Evolutionary conservation across 805 yeast genomes (phyloP).

Genomic region (Wickerhamiella lipophila): DNA sequence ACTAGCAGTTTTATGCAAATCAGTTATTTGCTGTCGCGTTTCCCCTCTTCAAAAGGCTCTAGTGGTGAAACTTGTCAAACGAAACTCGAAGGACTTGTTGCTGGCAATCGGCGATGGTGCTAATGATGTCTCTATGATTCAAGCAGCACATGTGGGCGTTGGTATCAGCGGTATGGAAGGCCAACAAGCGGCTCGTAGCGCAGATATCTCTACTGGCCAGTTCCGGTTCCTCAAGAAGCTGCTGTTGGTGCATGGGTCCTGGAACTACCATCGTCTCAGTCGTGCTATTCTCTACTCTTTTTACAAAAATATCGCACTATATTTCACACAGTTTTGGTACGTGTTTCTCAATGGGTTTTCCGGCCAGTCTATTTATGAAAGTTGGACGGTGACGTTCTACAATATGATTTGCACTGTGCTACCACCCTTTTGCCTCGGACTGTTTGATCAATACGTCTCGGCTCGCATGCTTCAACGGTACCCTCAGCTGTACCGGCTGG

Average conservation of each 20-base stretch:
- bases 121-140: conserved; percentile 97
- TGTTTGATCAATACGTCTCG: conserved; percentile 90
- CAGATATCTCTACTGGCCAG: conserved; percentile 94
- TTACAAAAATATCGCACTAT: conserved; percentile 87
- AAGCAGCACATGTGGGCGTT: conserved; percentile 98
- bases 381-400: conserved; percentile 95
- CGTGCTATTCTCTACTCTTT: conserved; percentile 88
- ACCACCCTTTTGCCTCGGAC: conserved; percentile 94
- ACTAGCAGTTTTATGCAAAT: conserved; percentile 77
- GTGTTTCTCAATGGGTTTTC: conserved; percentile 85
- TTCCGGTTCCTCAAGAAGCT: conserved; percentile 75
- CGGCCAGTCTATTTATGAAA: conserved; percentile 91
- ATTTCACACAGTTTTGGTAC: conserved; percentile 98
- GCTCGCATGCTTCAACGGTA: conserved; percentile 81
- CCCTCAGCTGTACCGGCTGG: conserved; percentile 83
- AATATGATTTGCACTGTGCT: conserved; percentile 87
- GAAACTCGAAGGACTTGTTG: conserved; percentile 56
- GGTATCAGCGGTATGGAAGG: conserved; percentile 99
- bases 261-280: conserved; percentile 94
- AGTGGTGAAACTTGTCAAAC: conserved; percentile 87
- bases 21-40: conserved; percentile 95
- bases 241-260: conserved; percentile 85
- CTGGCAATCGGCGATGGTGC: conserved; percentile 99
- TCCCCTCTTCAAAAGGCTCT: conserved; percentile 95
- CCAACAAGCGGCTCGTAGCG: conserved; percentile 97